These are phyloP conservation scores for Scalesia atractyloides DNA, from an alignment of 129 eudicot genomes.

Conservation along the genomic window DNA sequence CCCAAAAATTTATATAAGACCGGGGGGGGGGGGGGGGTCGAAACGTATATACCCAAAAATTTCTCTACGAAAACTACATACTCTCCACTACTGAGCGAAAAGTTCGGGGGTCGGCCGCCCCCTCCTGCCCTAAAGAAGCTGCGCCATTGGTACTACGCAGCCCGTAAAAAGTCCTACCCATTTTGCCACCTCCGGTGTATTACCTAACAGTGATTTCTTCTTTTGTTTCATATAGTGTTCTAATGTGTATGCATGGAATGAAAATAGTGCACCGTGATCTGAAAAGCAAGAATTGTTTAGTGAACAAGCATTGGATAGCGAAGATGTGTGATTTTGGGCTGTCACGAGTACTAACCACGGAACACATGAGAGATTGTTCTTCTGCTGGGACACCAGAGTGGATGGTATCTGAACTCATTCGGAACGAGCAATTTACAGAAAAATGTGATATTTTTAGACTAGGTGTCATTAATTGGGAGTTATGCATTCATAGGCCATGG, in stretches of 20 bases:
- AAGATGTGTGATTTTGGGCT: too few species aligned
- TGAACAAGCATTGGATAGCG: too few species aligned
- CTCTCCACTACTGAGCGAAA: too few species aligned
- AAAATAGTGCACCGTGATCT: slow-evolving; percentile 84
- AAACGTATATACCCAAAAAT: too few species aligned
- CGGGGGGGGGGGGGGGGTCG: too few species aligned
- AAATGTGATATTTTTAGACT: slow-evolving; percentile 92
- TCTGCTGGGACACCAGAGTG: slow-evolving; percentile 53
- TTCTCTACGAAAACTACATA: too few species aligned
- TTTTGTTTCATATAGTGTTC: slow-evolving; percentile 57
- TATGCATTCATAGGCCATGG: slow-evolving; percentile 88
- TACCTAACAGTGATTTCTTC: slow-evolving; percentile 14
- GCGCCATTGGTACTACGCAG: neutral
- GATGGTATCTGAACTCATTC: slow-evolving; percentile 97
- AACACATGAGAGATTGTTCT: too few species aligned
- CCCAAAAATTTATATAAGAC: too few species aligned
- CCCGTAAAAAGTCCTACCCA: neutral
- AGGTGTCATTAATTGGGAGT: slow-evolving; percentile 93
- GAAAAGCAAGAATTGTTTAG: slow-evolving; percentile 89
- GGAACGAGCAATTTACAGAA: slow-evolving; percentile 89
- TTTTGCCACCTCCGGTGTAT: neutral
- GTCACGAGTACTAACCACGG: too few species aligned
- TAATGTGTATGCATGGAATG: slow-evolving; percentile 88
- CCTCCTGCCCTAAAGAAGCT: too few species aligned
- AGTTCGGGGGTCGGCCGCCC: too few species aligned